Conservation (phyloP, 2,329 filamentous ascomycete genomes). For the Whalleya microplaca region DNA sequence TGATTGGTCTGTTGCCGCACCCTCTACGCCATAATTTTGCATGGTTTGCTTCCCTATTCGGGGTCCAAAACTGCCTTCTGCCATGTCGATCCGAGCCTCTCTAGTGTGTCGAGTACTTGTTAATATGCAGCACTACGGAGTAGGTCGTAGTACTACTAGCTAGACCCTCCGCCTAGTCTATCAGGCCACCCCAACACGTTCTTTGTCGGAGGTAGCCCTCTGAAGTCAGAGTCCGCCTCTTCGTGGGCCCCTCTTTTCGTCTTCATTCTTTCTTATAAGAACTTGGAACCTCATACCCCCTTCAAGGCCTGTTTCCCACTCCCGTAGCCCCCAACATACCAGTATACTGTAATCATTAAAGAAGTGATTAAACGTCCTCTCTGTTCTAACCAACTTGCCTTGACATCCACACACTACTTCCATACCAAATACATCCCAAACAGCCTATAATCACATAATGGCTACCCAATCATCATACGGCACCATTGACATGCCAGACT, state of each 20-base stretch:
- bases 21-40: slow-evolving; percentile 35
- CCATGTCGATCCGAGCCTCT: slow-evolving; percentile 33
- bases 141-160: slow-evolving; percentile 15
- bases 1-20: slow-evolving; percentile 33
- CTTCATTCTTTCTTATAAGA: slow-evolving; percentile 26
- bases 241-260: slow-evolving; percentile 22
- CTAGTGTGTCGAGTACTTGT: slow-evolving; percentile 12
- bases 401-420: slow-evolving; percentile 3
- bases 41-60: slow-evolving; percentile 28
- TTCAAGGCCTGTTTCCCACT: neutral
- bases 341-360: neutral
- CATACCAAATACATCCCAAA: slow-evolving; percentile 1
- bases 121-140: slow-evolving; percentile 16
- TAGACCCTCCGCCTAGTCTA: slow-evolving; percentile 19
- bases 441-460: slow-evolving; percentile 23
- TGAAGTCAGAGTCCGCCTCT: slow-evolving; percentile 30
- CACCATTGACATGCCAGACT: slow-evolving; percentile 32
- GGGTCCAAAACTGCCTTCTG: slow-evolving; percentile 31
- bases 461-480: slow-evolving; percentile 30
- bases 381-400: slow-evolving; percentile 6
- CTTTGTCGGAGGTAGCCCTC: slow-evolving; percentile 16
- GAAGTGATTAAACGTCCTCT: too few species aligned
- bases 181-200: slow-evolving; percentile 17
- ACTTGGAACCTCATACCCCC: slow-evolving; percentile 1
- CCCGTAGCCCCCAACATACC: neutral